Percentiles rank a stretch among this genome's conserved stretches.
These are phyloP conservation scores for Agrocybe pediades DNA, from an alignment of 768 basidiomycete species.

Conservation along the genomic window DNA sequence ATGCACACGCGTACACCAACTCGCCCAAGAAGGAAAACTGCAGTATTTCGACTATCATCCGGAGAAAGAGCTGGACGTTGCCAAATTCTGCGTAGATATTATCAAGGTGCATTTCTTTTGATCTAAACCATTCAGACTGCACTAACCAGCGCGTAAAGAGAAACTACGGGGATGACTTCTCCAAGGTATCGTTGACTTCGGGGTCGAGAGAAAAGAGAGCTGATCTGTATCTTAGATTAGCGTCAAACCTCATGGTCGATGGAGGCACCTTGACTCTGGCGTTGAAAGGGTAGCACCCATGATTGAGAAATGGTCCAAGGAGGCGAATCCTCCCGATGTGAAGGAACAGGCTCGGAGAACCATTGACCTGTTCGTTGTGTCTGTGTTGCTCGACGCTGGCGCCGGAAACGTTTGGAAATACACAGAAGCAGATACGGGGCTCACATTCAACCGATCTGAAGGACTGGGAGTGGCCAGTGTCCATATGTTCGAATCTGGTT, in stretches of 20 bases:
- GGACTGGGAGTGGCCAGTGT: constrained; percentile 90
- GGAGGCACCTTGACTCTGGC: constrained; percentile 85
- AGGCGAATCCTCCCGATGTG: constrained; percentile 38
- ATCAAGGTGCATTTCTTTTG: constrained; percentile 61
- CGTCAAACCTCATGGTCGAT: constrained; percentile 84
- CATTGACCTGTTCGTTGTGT: constrained; percentile 88
- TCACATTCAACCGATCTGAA: constrained; percentile 65
- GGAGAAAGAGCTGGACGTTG: constrained; percentile 68
- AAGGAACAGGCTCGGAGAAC: constrained; percentile 72
- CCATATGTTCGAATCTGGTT: constrained; percentile 83
- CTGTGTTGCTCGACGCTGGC: constrained; percentile 93
- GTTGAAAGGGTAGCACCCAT: constrained; percentile 63
- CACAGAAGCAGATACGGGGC: constrained; percentile 55
- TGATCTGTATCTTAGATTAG: constrained; percentile 53
- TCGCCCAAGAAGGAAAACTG: constrained; percentile 74
- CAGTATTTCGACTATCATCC: constrained; percentile 88
- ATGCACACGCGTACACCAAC: constrained; percentile 74
- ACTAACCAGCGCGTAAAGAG: constrained; percentile 40
- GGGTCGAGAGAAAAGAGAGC: not conserved
- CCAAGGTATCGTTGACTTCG: constrained; percentile 40
- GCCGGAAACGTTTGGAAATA: constrained; percentile 86
- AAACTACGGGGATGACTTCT: constrained; percentile 76
- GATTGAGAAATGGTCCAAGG: constrained; percentile 54
- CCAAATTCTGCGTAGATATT: constrained; percentile 72
- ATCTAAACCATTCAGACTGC: not conserved